Percentiles rank a stretch among this genome's conserved stretches.
Conservation (phyloP, 192 early-diverging fungal species). For the Rhizophagus prolifer region DNA sequence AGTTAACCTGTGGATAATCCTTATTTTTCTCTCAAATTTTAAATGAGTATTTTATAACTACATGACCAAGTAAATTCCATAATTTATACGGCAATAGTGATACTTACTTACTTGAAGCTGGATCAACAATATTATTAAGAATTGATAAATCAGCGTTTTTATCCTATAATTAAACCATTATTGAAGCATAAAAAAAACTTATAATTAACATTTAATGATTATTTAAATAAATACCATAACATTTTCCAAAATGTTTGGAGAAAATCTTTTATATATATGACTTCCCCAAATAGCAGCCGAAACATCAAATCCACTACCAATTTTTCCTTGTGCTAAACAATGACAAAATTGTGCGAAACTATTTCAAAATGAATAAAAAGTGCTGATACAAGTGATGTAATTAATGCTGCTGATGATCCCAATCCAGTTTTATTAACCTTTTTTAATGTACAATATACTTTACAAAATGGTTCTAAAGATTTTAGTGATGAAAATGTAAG, state of each 20-base stretch:
- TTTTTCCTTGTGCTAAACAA: constrained; percentile 97
- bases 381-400: constrained; percentile 84
- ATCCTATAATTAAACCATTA: background rate
- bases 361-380: constrained; percentile 73
- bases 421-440: constrained; percentile 94
- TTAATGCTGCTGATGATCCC: constrained; percentile 95
- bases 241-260: constrained; percentile 59
- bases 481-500: constrained; percentile 57
- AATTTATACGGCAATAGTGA: background rate
- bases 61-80: background rate
- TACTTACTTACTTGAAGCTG: constrained; percentile 39
- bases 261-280: constrained; percentile 84
- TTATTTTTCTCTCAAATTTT: no score
- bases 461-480: constrained; percentile 60
- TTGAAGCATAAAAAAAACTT: background rate
- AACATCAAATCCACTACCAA: constrained; percentile 97
- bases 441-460: constrained; percentile 60
- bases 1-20: no score
- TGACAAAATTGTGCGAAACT: constrained; percentile 81
- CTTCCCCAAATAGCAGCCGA: constrained; percentile 89
- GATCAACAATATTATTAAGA: constrained; percentile 42
- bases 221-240: constrained; percentile 47
- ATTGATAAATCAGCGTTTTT: constrained; percentile 35
- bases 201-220: background rate
- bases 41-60: no score